Evolutionary conservation across 495 filamentous ascomycete species (phyloP).

Genomic region (Aspergillus bridgeri): DNA sequence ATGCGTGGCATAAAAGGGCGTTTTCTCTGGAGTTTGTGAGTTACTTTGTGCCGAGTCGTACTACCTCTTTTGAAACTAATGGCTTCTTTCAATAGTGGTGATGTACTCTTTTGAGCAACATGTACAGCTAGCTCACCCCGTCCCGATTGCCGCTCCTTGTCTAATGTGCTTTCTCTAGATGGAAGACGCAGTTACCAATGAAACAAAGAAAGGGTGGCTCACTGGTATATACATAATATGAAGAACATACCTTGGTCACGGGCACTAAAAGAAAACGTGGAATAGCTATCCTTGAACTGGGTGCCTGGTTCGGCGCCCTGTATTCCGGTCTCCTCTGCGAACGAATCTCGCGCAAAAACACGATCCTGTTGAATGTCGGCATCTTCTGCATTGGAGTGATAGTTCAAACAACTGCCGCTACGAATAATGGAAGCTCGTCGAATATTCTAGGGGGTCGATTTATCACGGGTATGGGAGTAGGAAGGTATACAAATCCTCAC

Average conservation of each 20-base stretch:
- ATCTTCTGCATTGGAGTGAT: constrained; percentile 72
- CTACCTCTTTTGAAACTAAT: not conserved
- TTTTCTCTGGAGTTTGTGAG: constrained; percentile 14
- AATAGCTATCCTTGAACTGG: constrained; percentile 68
- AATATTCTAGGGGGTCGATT: constrained; percentile 69
- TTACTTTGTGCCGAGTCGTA: not conserved
- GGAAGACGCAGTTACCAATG: constrained; percentile 56
- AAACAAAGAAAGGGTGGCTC: constrained; percentile 66
- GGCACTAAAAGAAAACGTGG: not conserved
- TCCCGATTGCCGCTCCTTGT: not conserved
- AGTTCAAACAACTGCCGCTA: constrained; percentile 62
- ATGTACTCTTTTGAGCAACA: constrained; percentile 19
- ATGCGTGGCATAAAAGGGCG: constrained; percentile 1
- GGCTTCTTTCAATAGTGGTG: constrained; percentile 12
- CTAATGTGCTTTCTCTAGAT: constrained; percentile 40
- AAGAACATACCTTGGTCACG: not conserved
- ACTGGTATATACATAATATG: constrained; percentile 38
- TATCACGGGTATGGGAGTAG: constrained; percentile 53
- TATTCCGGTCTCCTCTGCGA: constrained; percentile 70
- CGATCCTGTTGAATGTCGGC: constrained; percentile 58
- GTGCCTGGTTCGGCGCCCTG: constrained; percentile 72
- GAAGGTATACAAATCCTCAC: constrained; percentile 8
- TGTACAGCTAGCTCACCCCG: constrained; percentile 14
- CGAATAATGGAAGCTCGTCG: constrained; percentile 47
- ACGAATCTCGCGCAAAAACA: constrained; percentile 67